Evolutionary conservation across 2,329 filamentous ascomycete genomes (phyloP).

Genomic region (Epichloe elymi): DNA sequence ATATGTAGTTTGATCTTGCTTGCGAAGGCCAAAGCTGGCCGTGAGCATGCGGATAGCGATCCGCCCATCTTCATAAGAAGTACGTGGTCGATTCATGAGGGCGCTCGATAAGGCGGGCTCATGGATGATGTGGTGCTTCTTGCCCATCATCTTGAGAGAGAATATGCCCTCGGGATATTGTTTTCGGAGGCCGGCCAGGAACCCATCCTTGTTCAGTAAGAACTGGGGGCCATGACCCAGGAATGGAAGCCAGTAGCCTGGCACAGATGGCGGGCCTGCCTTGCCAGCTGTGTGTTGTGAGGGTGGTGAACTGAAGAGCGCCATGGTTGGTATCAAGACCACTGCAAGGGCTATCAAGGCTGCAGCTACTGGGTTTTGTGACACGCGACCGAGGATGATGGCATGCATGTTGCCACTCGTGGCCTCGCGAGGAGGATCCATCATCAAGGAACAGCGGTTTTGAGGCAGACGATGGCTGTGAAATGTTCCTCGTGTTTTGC

Average conservation of each 20-base stretch:
- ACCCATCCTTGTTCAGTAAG: constrained; percentile 14
- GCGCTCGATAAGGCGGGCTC: too few species aligned
- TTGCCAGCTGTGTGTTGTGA: constrained; percentile 8
- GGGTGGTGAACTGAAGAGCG: constrained; percentile 24
- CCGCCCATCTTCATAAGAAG: too few species aligned
- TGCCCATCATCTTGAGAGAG: too few species aligned
- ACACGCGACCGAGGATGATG: not conserved
- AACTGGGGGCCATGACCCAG: constrained; percentile 23
- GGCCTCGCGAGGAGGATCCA: not conserved
- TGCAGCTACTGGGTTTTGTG: not conserved
- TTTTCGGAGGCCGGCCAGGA: constrained; percentile 16
- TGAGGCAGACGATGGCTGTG: too few species aligned
- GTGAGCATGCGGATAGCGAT: too few species aligned
- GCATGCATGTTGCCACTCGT: not conserved
- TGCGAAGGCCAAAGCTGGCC: too few species aligned
- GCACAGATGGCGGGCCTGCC: constrained; percentile 12
- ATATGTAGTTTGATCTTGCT: too few species aligned
- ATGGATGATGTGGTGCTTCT: too few species aligned
- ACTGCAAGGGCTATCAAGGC: not conserved
- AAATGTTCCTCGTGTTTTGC: too few species aligned
- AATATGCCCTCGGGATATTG: too few species aligned
- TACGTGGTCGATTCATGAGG: too few species aligned
- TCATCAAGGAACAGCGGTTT: not conserved
- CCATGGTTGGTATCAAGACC: constrained; percentile 2
- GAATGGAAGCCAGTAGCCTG: constrained; percentile 23